Evolutionary conservation across 495 filamentous ascomycete genomes (phyloP).

Genomic region (Penicillium coffeae): DNA sequence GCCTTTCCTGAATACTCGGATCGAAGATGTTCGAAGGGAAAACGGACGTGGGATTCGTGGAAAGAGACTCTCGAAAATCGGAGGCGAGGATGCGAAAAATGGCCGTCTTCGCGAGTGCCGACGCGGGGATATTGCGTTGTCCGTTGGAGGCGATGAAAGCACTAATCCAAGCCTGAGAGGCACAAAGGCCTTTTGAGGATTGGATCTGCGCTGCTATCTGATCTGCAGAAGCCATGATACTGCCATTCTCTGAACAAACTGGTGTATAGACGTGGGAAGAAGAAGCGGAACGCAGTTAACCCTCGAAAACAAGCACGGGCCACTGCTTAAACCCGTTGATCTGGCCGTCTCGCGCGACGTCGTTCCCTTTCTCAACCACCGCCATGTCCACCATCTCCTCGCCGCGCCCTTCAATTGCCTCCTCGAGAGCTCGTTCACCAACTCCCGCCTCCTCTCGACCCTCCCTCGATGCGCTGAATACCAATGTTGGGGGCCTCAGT

Average conservation of each 20-base stretch:
- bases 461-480: conserved; percentile 60
- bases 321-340: conserved; percentile 27
- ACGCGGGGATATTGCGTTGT: conserved; percentile 58
- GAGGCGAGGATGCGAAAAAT: conserved; percentile 74
- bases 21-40: conserved; percentile 58
- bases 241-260: not conserved
- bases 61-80: conserved; percentile 63
- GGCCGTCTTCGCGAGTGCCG: conserved; percentile 72
- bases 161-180: conserved; percentile 42
- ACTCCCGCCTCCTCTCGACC: conserved; percentile 68
- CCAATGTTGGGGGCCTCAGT: conserved; percentile 46
- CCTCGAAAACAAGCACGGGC: conserved; percentile 21
- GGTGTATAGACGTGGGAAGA: not conserved
- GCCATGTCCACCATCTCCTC: conserved; percentile 77
- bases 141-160: conserved; percentile 33
- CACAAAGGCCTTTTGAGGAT: conserved; percentile 38
- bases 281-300: conserved; percentile 1
- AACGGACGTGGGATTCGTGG: conserved; percentile 42
- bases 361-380: conserved; percentile 7
- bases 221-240: conserved; percentile 34
- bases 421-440: conserved; percentile 55
- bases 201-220: conserved; percentile 44
- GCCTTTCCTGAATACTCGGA: conserved; percentile 48
- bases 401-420: conserved; percentile 65
- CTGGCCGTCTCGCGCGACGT: conserved; percentile 5